phyloP scores from a whole-genome alignment of 176 grass and related monocot genomes.

The Microstegium vimineum region DNA sequence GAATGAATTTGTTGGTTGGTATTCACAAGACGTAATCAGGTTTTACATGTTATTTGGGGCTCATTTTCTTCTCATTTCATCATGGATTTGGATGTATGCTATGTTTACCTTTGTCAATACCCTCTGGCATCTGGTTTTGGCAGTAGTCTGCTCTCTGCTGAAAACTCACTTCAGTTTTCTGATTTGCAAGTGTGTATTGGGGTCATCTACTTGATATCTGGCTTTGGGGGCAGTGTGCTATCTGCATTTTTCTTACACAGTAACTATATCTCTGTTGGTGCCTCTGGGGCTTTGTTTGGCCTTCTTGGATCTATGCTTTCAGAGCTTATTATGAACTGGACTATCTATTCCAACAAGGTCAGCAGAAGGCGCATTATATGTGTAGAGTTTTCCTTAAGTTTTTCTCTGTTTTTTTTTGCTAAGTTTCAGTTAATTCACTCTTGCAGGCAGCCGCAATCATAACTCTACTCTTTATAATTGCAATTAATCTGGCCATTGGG shows the following conservation, averaged over 20 bases:
- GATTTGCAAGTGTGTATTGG: constrained; percentile 60
- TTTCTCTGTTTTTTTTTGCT: not conserved
- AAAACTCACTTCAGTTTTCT: constrained; percentile 16
- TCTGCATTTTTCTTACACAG: constrained; percentile 61
- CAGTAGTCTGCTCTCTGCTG: not conserved
- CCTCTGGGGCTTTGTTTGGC: constrained; percentile 95
- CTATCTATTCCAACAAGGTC: constrained; percentile 93
- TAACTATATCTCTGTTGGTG: constrained; percentile 70
- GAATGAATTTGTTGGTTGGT: no score
- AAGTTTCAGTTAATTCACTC: constrained; percentile 3
- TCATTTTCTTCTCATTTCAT: no score
- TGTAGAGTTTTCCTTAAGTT: not conserved
- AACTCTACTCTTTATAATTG: constrained; percentile 62
- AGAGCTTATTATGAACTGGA: constrained; percentile 94
- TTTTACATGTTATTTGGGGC: no score
- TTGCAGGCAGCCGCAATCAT: constrained; percentile 70
- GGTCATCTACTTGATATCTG: constrained; percentile 76
- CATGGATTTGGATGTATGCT: no score
- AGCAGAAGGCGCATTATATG: not conserved
- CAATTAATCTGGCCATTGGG: constrained; percentile 79
- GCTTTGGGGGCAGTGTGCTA: constrained; percentile 74
- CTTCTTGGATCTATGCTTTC: constrained; percentile 95
- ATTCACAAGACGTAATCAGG: no score
- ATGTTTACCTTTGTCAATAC: not conserved
- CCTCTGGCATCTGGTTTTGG: not conserved